Evolutionary conservation across 75 land plant species (phyloP).

Genomic region (Pinus albicaulis): DNA sequence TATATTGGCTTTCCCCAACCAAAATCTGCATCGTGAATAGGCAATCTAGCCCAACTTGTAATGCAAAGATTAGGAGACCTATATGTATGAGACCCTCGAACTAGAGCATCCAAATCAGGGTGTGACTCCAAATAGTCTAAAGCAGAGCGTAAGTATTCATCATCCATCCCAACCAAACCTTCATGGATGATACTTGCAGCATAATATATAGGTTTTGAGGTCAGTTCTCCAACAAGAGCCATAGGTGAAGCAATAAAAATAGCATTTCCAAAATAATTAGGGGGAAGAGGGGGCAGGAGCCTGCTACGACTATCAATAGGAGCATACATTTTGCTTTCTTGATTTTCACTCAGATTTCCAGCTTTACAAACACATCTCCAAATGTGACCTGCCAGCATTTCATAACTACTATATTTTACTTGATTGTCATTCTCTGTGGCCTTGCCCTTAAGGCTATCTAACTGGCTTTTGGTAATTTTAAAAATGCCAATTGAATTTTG

Average conservation of each 20-base stretch:
- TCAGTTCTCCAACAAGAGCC: constrained; percentile 34
- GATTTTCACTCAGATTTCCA: constrained; percentile 11
- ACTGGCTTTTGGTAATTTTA: neutral
- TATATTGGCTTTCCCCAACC: no score
- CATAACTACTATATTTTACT: constrained; percentile 39
- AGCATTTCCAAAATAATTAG: constrained; percentile 11
- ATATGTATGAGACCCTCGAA: constrained; percentile 53
- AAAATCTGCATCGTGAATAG: constrained; percentile 46
- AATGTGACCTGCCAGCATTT: constrained; percentile 50
- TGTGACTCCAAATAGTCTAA: constrained; percentile 50
- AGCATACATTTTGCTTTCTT: constrained; percentile 19
- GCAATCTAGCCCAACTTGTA: constrained; percentile 58
- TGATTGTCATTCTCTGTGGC: neutral
- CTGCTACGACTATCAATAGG: constrained; percentile 44
- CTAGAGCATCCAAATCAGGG: constrained; percentile 44
- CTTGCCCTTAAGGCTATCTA: constrained; percentile 20
- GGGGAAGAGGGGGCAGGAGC: constrained; percentile 41
- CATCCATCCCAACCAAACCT: constrained; percentile 21
- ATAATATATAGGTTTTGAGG: constrained; percentile 1
- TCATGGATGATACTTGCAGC: constrained; percentile 33
- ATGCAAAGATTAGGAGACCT: neutral
- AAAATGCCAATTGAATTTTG: neutral
- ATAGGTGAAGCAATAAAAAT: constrained; percentile 54
- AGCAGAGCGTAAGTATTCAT: constrained; percentile 29
- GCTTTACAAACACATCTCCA: constrained; percentile 55